phyloP scores from a whole-genome alignment of 768 basidiomycete genomes.

The Lactarius hengduanensis region DNA sequence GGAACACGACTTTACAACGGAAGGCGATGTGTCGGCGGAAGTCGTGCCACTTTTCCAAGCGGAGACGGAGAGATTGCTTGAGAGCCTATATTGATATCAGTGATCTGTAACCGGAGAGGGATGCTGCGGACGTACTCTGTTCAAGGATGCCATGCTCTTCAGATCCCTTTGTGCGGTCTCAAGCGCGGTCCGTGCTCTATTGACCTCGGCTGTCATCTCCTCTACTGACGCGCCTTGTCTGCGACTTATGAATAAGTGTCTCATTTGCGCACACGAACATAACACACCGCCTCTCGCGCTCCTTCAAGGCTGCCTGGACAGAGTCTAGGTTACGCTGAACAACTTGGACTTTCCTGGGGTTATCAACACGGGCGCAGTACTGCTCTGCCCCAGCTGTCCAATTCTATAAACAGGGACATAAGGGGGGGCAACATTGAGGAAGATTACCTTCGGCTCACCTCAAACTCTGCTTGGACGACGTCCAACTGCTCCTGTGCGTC shows the following conservation, averaged over 20 bases:
- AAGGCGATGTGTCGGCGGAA: conserved; percentile 89
- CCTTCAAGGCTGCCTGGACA: conserved; percentile 60
- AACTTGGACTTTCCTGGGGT: conserved; percentile 54
- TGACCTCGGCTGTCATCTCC: conserved; percentile 70
- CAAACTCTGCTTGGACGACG: conserved; percentile 60
- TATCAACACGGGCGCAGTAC: conserved; percentile 56
- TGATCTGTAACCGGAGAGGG: not conserved
- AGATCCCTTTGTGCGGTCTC: conserved; percentile 62
- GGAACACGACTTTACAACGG: conserved; percentile 81
- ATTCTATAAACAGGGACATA: conserved; percentile 37
- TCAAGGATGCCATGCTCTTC: conserved; percentile 59
- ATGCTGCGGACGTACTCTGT: conserved; percentile 50
- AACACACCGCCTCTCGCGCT: conserved; percentile 60
- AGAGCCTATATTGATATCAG: conserved; percentile 50
- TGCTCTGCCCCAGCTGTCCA: conserved; percentile 66
- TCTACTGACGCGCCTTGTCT: conserved; percentile 79
- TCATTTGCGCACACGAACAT: conserved; percentile 11
- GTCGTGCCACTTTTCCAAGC: conserved; percentile 76
- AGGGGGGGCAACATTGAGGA: not conserved
- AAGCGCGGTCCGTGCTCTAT: conserved; percentile 57
- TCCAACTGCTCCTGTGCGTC: conserved; percentile 47
- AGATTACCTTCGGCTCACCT: conserved; percentile 41
- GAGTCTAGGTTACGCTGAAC: conserved; percentile 64
- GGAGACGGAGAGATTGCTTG: conserved; percentile 59
- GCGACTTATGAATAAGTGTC: conserved; percentile 9